phyloP scores from a whole-genome alignment of 176 grass and related monocot species.

The Triticum aestivum region IWGSC_CS_RefSeq_v2.1 NC_057808.1:23610209-23610708 shows the following conservation, averaged over 20 bases:
- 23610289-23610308: background rate
- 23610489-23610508: conserved; percentile 98
- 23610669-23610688: conserved; percentile 92
- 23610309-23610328: background rate
- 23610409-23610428: background rate
- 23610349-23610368: background rate
- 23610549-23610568: conserved; percentile 72
- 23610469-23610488: conserved; percentile 80
- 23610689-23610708: conserved; percentile 97
- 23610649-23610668: conserved; percentile 80
- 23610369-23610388: background rate
- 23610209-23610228: conserved; percentile 34
- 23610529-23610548: conserved; percentile 80
- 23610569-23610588: conserved; percentile 80
- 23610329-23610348: background rate
- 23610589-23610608: conserved; percentile 96
- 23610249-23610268: background rate
- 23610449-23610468: background rate
- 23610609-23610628: conserved; percentile 93
- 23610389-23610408: background rate
- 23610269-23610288: background rate
- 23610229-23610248: conserved; percentile 30
- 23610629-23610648: conserved; percentile 98
- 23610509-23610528: conserved; percentile 94
- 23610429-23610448: background rate